Base-by-base conservation (phyloP, 1,139 yeast species). In the Lipomyces yarrowii region DNA sequence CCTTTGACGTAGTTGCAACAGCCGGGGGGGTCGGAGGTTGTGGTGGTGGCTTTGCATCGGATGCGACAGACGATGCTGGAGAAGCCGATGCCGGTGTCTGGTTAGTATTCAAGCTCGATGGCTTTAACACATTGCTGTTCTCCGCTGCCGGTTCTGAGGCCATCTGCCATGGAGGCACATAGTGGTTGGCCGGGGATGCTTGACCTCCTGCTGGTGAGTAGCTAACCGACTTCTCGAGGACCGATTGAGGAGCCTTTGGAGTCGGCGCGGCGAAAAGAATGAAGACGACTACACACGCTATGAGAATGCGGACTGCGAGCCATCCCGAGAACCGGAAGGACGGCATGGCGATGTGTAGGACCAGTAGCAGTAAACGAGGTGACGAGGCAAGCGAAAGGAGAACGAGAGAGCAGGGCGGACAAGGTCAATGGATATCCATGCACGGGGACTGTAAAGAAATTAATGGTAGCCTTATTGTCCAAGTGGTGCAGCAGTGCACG, bases 241-340 rank as follows among this genome's bases (percentile, higher is more conserved):
- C 59, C 10, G 42, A 56, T 18, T 21, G n/a, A 10, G 54, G 3
- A 13, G 39, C n/a, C 39, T 33, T 35, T 1, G 60, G 52, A 39
- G 33, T 42, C 55, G 52, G 60, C 26, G 60, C 33, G 21, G 57
- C 39, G 33, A 57, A 57, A 6, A 57, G 55, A 15, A 57, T 57
- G 33, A 57, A 8, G 32, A 57, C 30, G 26, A 57, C 60, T 23
- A 57, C 59, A 21, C 35, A 21, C 26, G 21, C 60, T 35, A 13
- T 59, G 11, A 57, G 11, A 21, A 57, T 26, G 55, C 60, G 60
- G 60, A n/a, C 58, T 15, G 39, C 39, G 30, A 13, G 33, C 60
- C 60, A 57, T 23, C 60, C 60, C 4, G 60, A n/a, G 21, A 57
- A 57, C 15, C 60, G 60, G 23, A 57, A 37, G 37, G 58, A 57